Conservation (phyloP, 2,329 filamentous ascomycete species). For the Aspergillus costaricaensis region DNA sequence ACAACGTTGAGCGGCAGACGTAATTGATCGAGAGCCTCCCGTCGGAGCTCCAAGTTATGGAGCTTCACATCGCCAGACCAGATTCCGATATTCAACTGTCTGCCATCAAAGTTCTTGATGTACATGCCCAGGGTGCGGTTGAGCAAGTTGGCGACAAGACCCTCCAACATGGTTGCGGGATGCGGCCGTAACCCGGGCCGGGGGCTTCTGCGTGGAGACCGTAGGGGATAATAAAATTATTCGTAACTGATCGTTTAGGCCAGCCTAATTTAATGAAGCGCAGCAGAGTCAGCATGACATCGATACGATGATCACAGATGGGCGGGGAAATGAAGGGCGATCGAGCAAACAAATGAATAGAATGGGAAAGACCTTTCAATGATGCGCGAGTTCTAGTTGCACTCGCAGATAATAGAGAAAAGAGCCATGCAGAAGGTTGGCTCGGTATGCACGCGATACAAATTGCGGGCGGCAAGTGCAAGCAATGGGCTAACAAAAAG, state of each 20-base stretch:
- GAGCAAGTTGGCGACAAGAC: constrained; percentile 91
- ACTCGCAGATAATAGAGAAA: constrained; percentile 22
- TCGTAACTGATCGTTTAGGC: constrained; percentile 2
- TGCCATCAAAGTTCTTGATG: constrained; percentile 98
- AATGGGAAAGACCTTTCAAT: constrained; percentile 15
- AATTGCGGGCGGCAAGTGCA: constrained; percentile 21
- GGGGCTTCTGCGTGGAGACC: constrained; percentile 39
- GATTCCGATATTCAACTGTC: constrained; percentile 96
- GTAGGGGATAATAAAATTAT: constrained; percentile 1
- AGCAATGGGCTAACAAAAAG: constrained; percentile 2
- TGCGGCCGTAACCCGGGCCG: constrained; percentile 72
- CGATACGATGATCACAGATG: not conserved
- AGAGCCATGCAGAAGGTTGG: constrained; percentile 33
- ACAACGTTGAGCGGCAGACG: constrained; percentile 95
- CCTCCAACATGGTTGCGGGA: constrained; percentile 82
- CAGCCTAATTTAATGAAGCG: constrained; percentile 8
- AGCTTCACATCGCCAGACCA: constrained; percentile 99
- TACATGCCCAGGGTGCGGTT: constrained; percentile 99
- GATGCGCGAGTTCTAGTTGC: constrained; percentile 24
- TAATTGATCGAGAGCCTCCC: constrained; percentile 95
- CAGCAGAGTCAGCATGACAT: constrained; percentile 14
- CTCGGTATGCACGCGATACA: constrained; percentile 30
- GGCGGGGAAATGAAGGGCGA: constrained; percentile 8
- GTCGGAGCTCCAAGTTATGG: constrained; percentile 84
- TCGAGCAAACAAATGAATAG: constrained; percentile 7